Evolutionary conservation across 495 filamentous ascomycete genomes (phyloP).

Genomic region (Trichoderma gamsii): DNA sequence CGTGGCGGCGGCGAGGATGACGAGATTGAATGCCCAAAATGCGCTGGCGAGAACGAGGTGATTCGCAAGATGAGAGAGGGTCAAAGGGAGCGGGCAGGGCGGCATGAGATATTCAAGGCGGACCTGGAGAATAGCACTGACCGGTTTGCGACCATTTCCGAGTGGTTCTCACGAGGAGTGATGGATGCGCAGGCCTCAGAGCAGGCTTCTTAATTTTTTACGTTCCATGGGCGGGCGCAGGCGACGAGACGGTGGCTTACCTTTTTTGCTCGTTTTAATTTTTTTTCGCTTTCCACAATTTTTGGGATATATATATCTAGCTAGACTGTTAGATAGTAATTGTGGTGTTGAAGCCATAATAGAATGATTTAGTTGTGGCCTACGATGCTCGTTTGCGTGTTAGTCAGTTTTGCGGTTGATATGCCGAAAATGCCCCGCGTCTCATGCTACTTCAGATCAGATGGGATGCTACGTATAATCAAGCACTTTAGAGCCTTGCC

Average conservation of each 20-base stretch:
- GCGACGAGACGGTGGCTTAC: not conserved
- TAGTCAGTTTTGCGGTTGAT: not conserved
- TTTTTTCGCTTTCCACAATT: not conserved
- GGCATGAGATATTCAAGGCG: constrained; percentile 84
- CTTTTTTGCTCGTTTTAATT: not conserved
- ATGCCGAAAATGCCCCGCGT: constrained; percentile 12
- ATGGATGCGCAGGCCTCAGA: constrained; percentile 52
- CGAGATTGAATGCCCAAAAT: constrained; percentile 76
- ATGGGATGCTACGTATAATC: not conserved
- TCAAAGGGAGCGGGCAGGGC: constrained; percentile 80
- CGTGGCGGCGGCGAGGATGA: constrained; percentile 46
- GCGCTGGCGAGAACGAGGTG: constrained; percentile 74
- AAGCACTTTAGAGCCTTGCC: not conserved
- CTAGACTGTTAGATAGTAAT: constrained; percentile 1
- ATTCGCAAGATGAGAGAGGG: constrained; percentile 77
- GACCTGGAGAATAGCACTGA: constrained; percentile 75
- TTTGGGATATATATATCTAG: not conserved
- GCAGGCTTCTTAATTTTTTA: constrained; percentile 4
- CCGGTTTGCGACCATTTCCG: constrained; percentile 78
- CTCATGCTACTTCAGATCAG: not conserved
- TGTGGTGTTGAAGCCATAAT: not conserved
- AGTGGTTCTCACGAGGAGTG: constrained; percentile 92
- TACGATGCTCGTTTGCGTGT: not conserved
- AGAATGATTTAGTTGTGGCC: not conserved
- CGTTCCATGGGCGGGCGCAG: not conserved